Evolutionary conservation across 78 protist species (phyloP), one percentile per base, ranked within the genome.

Genomic region (Dictyostelium brefeldianum): DNA sequence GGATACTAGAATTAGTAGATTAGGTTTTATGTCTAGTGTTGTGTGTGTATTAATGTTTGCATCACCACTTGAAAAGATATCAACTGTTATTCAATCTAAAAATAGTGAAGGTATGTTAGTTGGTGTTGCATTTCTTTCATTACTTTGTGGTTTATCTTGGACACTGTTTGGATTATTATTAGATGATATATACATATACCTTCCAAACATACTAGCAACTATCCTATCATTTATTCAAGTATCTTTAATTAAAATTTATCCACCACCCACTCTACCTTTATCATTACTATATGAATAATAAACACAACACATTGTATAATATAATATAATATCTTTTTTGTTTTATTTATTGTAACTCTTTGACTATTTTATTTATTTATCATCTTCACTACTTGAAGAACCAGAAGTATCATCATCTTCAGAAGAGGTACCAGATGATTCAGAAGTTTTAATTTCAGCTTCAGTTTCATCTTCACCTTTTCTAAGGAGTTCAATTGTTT

Each of bases 41-140:
- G 64, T 82, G 1, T 65, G 80, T 31, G 80, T 82, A 17, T 31
- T 65, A 51, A 82, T 67, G 67, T 82, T 67, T 82, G 90, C 90
- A 48, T 14, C 90, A 51, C 90, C 90, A 7, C 22, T 82, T 3
- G 90, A 82, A 43, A 82, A 70, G 14, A 36, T 80, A 78, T 50
- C 20, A 15, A 41, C 5, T 18, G 79, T 81, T 17, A 81, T 81
- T 50, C 64, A 36, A 17, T 12, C 29, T 5, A 67, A 41, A 70
- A 82, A 82, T 53, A 70, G 80, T 53, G 90, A 82, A 7, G 90
- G 90, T 27, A 82, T 82, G 90, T n/a, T 82, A 6, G 18, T 12
- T 7, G 53, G 36, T 11, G 64, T 82, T 36, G 90, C 90, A 53
- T 27, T 82, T 2, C 20, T 65, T 17, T 82, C 78, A 10, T 31